A percentile compares a stretch with the other conserved stretches of the same genome.
These are phyloP conservation scores for Fusarium nygamai DNA, from an alignment of 2,329 filamentous ascomycete genomes.

Conservation along the genomic window DNA sequence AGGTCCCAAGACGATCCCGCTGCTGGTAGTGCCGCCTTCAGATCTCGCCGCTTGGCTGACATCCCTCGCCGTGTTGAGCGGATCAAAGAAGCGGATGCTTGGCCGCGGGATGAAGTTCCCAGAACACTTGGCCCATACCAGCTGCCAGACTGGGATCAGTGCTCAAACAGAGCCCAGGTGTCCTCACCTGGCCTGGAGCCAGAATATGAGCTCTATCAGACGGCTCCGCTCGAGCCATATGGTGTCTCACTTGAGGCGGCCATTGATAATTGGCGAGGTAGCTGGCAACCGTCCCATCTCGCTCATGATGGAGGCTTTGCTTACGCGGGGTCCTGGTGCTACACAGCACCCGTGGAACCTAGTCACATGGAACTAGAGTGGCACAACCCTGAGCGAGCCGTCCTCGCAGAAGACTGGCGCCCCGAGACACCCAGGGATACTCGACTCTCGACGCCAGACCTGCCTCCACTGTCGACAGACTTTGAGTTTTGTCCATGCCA, in stretches of 20 bases:
- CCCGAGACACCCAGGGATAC: conserved; percentile 29
- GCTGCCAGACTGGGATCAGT: neutral
- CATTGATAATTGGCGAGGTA: neutral
- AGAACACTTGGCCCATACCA: conserved; percentile 9
- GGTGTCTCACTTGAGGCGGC: conserved; percentile 3
- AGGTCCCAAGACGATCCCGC: neutral
- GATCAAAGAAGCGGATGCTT: neutral
- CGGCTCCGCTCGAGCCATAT: conserved; percentile 8
- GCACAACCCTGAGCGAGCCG: neutral
- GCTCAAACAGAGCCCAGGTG: neutral
- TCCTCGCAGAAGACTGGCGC: conserved; percentile 11
- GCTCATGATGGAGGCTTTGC: conserved; percentile 2
- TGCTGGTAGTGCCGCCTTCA: neutral
- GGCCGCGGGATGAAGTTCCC: neutral
- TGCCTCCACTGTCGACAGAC: conserved; percentile 32
- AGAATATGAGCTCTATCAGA: neutral
- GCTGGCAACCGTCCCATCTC: neutral
- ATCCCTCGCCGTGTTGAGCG: neutral
- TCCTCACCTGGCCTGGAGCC: neutral
- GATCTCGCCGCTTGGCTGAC: neutral
- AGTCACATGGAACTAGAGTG: neutral
- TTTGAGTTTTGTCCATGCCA: conserved; percentile 41
- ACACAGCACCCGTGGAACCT: neutral
- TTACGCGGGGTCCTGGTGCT: conserved; percentile 37
- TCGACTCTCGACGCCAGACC: conserved; percentile 37